Base-by-base conservation (phyloP, 2,329 filamentous ascomycete species). In the Ascocoryne sarcoides region DNA sequence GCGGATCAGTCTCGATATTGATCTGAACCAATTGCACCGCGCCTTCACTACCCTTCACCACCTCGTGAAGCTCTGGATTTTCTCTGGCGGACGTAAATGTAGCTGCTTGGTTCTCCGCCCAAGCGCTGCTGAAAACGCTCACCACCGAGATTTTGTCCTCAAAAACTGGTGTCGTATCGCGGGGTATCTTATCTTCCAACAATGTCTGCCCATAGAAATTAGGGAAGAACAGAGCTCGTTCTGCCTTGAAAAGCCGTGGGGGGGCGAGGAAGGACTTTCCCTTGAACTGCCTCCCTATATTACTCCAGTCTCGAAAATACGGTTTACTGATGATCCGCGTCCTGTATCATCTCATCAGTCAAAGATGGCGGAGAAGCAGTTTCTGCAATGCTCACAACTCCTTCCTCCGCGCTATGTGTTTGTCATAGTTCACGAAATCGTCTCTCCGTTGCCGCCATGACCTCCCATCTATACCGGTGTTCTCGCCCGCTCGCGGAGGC, bases 271-370 rank as follows among this genome's bases (percentile, higher is more conserved):
- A 98, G 17, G 87, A 87, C 65, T 98, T 98, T 56, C 92, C 92
- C 54, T 88, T 78, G 65, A 92, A 81, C 50, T 81, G 74, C 38
- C 72, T 71, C n/a, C n/a, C n/a, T 62, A 95, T 75, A 64, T 93
- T 92, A 44, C 76, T 77, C 84, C 88, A 95, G 70, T 98, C 90
- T 61, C 88, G 84, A 67, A 95, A 98, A 65, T 98, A 98, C 2
- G 90, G 89, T 43, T 85, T 84, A 15, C 81, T 70, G 57, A 93
- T 81, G 60, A 87, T 79, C 51, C 76, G 73, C 32, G 84, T 84
- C 39, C 82, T 86, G 50, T 54, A 16, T 17, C 10, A 36, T 19
- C 18, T 38, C 17, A 43, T 52, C 38, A 40, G 33, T 31, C 17
- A 2, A 4, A 39, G 2, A 16, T 3, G 2, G 12, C 3, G 7